These are phyloP conservation scores for Porcisia deanei DNA, from an alignment of 208 protist genomes.

Conservation along the genomic window DNA sequence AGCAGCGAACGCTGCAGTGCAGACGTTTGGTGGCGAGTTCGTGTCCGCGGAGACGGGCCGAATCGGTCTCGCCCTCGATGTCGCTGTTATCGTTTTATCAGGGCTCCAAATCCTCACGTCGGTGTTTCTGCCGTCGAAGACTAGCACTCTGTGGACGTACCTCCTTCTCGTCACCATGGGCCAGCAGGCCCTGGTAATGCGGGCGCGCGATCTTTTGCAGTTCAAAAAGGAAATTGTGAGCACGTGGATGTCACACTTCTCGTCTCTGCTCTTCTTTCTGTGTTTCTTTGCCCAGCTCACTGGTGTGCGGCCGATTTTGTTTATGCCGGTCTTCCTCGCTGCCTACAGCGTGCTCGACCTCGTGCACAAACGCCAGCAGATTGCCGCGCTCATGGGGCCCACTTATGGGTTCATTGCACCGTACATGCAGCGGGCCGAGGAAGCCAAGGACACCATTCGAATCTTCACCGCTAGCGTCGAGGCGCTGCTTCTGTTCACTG, in stretches of 20 bases:
- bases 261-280: conserved; percentile 49
- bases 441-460: conserved; percentile 31
- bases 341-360: conserved; percentile 57
- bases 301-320: conserved; percentile 39
- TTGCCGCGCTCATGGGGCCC: conserved; percentile 33
- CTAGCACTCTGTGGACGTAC: conserved; percentile 36
- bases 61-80: conserved; percentile 30
- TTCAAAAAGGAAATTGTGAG: conserved; percentile 39
- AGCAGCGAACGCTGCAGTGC: conserved; percentile 27
- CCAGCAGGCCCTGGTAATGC: conserved; percentile 53
- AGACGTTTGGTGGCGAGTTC: conserved; percentile 45
- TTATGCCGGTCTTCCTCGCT: conserved; percentile 43
- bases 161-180: conserved; percentile 42
- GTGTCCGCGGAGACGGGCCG: conserved; percentile 29
- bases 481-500: conserved; percentile 63
- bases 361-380: conserved; percentile 30
- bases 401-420: conserved; percentile 33
- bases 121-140: conserved; percentile 29
- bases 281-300: conserved; percentile 52
- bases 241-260: conserved; percentile 57
- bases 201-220: conserved; percentile 41
- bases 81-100: conserved; percentile 22
- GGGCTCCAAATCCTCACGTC: conserved; percentile 20
- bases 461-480: conserved; percentile 63
- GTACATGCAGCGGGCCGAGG: conserved; percentile 43